A percentile compares a stretch with the other conserved stretches of the same genome.
phyloP scores from a whole-genome alignment of 345 rosid species.

The Jatropha curcas region DNA sequence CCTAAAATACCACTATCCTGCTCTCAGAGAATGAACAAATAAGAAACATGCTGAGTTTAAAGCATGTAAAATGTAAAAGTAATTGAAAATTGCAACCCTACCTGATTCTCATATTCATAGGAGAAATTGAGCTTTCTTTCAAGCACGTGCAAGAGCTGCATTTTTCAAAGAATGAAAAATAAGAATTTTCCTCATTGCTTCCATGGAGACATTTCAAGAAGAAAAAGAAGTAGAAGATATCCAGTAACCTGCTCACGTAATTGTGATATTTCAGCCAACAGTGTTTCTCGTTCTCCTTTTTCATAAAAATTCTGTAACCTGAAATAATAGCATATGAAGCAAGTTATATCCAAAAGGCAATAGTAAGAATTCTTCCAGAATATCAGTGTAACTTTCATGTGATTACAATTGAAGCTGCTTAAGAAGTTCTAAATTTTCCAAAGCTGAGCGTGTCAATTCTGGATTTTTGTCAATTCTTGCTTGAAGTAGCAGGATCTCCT shows the following conservation, averaged over 20 bases:
- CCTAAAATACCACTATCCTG: slow-evolving; percentile 53
- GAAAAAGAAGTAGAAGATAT: slow-evolving; percentile 11
- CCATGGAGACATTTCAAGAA: not conserved
- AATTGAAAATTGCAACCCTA: slow-evolving; percentile 23
- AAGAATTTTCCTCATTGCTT: not conserved
- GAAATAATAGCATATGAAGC: slow-evolving; percentile 29
- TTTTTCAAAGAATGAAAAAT: slow-evolving; percentile 11
- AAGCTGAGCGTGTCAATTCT: slow-evolving; percentile 54
- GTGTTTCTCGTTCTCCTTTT: slow-evolving; percentile 65
- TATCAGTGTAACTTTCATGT: slow-evolving; percentile 20
- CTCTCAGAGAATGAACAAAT: slow-evolving; percentile 18
- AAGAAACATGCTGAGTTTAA: slow-evolving; percentile 23
- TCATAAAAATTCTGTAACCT: slow-evolving; percentile 69
- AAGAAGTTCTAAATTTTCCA: slow-evolving; percentile 64
- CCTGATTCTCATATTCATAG: slow-evolving; percentile 41
- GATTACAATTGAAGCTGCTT: slow-evolving; percentile 70
- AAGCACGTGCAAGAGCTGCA: slow-evolving; percentile 53
- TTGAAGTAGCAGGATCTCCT: slow-evolving; percentile 64
- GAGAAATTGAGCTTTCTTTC: slow-evolving; percentile 43
- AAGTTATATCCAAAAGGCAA: slow-evolving; percentile 13
- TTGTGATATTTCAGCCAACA: slow-evolving; percentile 66
- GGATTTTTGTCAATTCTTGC: slow-evolving; percentile 58
- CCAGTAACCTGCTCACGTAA: slow-evolving; percentile 69
- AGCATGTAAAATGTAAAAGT: slow-evolving; percentile 17
- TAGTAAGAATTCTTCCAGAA: slow-evolving; percentile 16